Conservation (phyloP, 495 filamentous ascomycete species). For the Neurospora sp. region DNA sequence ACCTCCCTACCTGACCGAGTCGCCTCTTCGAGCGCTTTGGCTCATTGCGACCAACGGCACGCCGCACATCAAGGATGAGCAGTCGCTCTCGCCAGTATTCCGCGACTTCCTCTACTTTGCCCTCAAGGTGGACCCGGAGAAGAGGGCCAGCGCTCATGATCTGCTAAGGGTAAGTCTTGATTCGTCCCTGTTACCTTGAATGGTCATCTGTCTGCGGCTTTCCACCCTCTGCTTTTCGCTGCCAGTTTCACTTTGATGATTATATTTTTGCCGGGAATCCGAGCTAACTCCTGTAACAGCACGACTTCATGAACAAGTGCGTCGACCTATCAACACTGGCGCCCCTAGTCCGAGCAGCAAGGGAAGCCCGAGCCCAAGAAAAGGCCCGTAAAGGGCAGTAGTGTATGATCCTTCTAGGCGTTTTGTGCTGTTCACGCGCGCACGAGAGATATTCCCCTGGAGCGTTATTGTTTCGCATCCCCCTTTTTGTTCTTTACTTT, state of each 20-base stretch:
- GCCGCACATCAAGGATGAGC: conserved; percentile 87
- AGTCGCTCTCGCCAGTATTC: conserved; percentile 69
- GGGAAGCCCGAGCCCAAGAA: conserved; percentile 74
- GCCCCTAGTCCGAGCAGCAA: conserved; percentile 78
- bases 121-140: conserved; percentile 92
- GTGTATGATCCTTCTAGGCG: conserved; percentile 4
- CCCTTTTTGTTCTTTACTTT: neutral
- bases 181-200: neutral
- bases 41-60: conserved; percentile 97
- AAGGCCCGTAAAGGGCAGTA: conserved; percentile 55
- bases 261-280: neutral
- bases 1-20: conserved; percentile 92
- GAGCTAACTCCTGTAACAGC: conserved; percentile 40
- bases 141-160: conserved; percentile 89
- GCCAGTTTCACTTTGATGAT: neutral
- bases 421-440: neutral
- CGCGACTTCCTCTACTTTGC: conserved; percentile 83
- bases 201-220: neutral
- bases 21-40: conserved; percentile 84
- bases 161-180: conserved; percentile 61
- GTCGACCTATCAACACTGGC: conserved; percentile 51
- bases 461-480: neutral
- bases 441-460: neutral
- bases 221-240: conserved; percentile 18
- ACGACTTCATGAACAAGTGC: conserved; percentile 85